Percentiles rank a stretch among this genome's conserved stretches.
These are phyloP conservation scores for Pseudohalonectria lignicola DNA, from an alignment of 2,329 filamentous ascomycete species.

Conservation along the genomic window DNA sequence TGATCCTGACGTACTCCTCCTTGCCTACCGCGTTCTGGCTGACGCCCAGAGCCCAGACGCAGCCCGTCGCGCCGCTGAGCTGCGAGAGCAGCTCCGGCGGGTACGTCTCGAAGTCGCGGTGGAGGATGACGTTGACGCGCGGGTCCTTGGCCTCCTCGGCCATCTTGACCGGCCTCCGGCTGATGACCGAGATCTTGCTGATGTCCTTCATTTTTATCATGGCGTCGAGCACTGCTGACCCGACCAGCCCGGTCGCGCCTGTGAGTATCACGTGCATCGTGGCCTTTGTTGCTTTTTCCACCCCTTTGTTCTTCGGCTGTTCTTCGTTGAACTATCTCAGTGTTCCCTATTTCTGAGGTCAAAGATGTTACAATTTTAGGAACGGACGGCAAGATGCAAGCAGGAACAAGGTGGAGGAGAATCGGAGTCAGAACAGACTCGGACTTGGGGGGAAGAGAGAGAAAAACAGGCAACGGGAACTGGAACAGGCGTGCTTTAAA, in stretches of 20 bases:
- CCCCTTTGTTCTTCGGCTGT: too few relatives aligned
- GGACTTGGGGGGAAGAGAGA: too few relatives aligned
- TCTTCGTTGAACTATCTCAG: too few relatives aligned
- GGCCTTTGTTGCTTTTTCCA: not conserved
- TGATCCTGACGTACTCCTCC: constrained; percentile 58
- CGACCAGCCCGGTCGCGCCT: constrained; percentile 57
- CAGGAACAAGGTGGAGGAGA: too few relatives aligned
- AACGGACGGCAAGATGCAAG: too few relatives aligned
- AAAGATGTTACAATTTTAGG: too few relatives aligned
- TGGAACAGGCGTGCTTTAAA: too few relatives aligned
- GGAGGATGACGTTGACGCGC: constrained; percentile 54
- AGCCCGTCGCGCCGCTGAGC: constrained; percentile 53
- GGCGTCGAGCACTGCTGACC: constrained; percentile 47
- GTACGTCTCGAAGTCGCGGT: constrained; percentile 56
- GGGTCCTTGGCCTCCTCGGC: constrained; percentile 44
- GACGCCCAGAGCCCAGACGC: constrained; percentile 65
- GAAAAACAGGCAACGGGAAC: too few relatives aligned
- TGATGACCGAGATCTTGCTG: constrained; percentile 57
- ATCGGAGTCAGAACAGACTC: too few relatives aligned
- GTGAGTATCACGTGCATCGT: constrained; percentile 56
- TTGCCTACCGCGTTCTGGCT: constrained; percentile 45
- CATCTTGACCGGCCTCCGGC: constrained; percentile 52
- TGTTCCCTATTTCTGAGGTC: too few relatives aligned
- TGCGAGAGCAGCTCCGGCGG: constrained; percentile 42
- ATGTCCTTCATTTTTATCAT: constrained; percentile 47